Conservation (phyloP, 129 eudicot species). For the Centrapalus pauciflorus region DNA sequence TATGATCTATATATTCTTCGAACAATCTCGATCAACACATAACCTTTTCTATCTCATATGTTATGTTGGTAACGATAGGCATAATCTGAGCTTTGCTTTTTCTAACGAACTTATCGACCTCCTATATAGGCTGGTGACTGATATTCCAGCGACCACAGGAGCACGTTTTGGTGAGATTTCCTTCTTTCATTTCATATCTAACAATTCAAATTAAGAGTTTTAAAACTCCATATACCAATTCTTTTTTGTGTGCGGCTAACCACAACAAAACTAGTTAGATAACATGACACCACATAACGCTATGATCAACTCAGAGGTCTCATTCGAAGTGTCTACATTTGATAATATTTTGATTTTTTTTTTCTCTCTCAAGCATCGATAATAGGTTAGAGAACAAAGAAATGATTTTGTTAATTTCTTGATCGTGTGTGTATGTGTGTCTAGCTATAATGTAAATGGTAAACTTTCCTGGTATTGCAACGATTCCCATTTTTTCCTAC, state of each 20-base stretch:
- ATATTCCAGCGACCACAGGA: conserved; percentile 87
- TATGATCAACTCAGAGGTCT: neutral
- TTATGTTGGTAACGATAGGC: conserved; percentile 5
- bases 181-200: neutral
- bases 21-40: neutral
- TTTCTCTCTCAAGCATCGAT: neutral
- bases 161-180: conserved; percentile 58
- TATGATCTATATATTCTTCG: neutral
- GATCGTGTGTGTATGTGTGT: no score
- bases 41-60: conserved; percentile 6
- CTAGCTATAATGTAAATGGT: no score
- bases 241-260: neutral
- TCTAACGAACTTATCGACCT: conserved; percentile 18
- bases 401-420: neutral
- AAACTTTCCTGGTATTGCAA: no score
- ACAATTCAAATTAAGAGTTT: neutral
- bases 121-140: conserved; percentile 68
- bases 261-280: neutral
- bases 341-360: neutral
- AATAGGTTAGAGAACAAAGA: neutral
- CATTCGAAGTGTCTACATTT: neutral
- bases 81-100: conserved; percentile 2
- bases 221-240: neutral
- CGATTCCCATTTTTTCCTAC: no score
- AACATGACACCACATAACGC: neutral